Conservation (phyloP, 2,329 filamentous ascomycete species). For the Coleophoma crateriformis region DNA sequence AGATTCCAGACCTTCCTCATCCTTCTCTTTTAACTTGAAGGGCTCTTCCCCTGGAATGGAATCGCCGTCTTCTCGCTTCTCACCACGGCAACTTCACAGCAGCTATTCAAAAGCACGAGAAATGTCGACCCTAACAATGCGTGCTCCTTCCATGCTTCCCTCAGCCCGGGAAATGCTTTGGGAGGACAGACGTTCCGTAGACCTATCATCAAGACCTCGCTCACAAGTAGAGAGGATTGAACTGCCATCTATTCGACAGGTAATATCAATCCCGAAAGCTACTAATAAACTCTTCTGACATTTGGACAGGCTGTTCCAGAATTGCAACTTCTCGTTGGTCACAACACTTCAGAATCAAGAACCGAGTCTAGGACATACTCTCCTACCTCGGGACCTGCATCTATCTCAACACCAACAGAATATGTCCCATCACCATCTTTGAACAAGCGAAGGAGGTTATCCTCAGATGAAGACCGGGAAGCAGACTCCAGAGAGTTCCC, state of each 20-base stretch:
- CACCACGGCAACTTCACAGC: slow-evolving; percentile 3
- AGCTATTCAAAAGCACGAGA: not conserved
- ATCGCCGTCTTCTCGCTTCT: slow-evolving; percentile 7
- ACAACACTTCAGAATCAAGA: slow-evolving; percentile 2
- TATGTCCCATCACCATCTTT: slow-evolving; percentile 5
- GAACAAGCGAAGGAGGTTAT: slow-evolving; percentile 14
- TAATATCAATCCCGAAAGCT: not conserved
- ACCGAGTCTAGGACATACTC: slow-evolving; percentile 5
- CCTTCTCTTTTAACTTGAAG: not conserved
- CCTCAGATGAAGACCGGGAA: slow-evolving; percentile 7
- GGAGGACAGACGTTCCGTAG: slow-evolving; percentile 5
- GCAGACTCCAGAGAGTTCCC: slow-evolving; percentile 4
- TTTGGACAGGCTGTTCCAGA: slow-evolving; percentile 10
- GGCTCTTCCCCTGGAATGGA: slow-evolving; percentile 9
- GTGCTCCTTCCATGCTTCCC: slow-evolving; percentile 5
- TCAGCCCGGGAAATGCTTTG: slow-evolving; percentile 7
- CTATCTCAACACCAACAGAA: not conserved
- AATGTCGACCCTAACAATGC: slow-evolving; percentile 11
- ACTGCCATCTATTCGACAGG: slow-evolving; percentile 16
- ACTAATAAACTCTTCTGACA: no score
- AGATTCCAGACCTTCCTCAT: slow-evolving; percentile 3
- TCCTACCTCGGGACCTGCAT: not conserved
- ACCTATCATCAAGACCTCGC: slow-evolving; percentile 5
- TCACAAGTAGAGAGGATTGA: slow-evolving; percentile 8
- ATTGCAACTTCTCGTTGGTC: slow-evolving; percentile 3